Evolutionary conservation across 78 protist genomes (phyloP).

Genomic region (Parvularia atlantis): DNA sequence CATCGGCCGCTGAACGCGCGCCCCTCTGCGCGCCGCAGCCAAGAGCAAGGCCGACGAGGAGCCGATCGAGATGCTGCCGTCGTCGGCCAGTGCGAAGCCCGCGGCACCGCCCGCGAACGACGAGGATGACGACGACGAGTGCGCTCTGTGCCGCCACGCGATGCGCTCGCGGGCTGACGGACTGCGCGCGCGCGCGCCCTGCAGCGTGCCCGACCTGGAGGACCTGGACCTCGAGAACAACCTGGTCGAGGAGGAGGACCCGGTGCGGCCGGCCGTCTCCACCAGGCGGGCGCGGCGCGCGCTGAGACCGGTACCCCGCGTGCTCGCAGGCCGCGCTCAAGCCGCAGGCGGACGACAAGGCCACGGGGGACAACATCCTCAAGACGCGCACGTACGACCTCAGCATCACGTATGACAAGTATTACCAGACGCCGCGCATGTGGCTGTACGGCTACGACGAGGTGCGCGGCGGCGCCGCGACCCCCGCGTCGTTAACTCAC

Average conservation of each 20-base stretch:
- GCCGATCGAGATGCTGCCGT: slow-evolving; percentile 6
- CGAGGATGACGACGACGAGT: slow-evolving; percentile 44
- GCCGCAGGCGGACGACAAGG: too few relatives aligned
- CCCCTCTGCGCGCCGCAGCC: not conserved
- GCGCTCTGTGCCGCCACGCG: too few relatives aligned
- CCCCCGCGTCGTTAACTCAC: too few relatives aligned
- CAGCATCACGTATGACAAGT: slow-evolving; percentile 83
- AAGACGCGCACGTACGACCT: slow-evolving; percentile 82
- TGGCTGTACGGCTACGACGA: slow-evolving; percentile 88
- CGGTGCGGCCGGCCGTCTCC: slow-evolving; percentile 6
- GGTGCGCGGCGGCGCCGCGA: too few relatives aligned
- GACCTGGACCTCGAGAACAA: slow-evolving; percentile 56
- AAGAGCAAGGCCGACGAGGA: not conserved
- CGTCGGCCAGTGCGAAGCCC: slow-evolving; percentile 9
- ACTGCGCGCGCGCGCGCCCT: too few relatives aligned
- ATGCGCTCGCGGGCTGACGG: too few relatives aligned
- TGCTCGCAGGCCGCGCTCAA: not conserved
- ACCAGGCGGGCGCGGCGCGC: too few relatives aligned
- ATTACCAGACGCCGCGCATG: slow-evolving; percentile 82
- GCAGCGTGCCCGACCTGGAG: slow-evolving; percentile 74
- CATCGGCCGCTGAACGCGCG: not conserved
- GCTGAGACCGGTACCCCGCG: not conserved
- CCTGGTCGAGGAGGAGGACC: slow-evolving; percentile 53
- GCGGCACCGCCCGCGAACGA: slow-evolving; percentile 27
- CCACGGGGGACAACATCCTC: slow-evolving; percentile 55